phyloP scores from a whole-genome alignment of 257 asterid genomes.

The Ballota nigra region DNA sequence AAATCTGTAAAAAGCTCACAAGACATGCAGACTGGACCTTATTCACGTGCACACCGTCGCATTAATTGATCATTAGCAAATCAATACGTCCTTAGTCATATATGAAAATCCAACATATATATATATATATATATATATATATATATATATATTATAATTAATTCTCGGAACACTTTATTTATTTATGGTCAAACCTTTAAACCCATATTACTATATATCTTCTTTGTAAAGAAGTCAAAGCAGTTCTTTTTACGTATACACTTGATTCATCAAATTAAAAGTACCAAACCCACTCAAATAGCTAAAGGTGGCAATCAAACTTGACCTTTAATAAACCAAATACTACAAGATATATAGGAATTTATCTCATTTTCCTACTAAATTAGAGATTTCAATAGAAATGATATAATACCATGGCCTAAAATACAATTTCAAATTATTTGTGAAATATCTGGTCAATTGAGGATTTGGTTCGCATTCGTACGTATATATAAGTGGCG shows the following conservation, averaged over 20 bases:
- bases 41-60: constrained; percentile 19
- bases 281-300: constrained; percentile 32
- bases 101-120: constrained; percentile 10
- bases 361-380: neutral
- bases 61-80: neutral
- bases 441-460: constrained; percentile 9
- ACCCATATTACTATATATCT: neutral
- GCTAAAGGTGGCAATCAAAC: constrained; percentile 9
- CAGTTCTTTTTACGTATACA: neutral
- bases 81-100: neutral
- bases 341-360: neutral
- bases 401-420: too few relatives aligned
- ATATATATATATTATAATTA: neutral
- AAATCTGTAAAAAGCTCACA: neutral
- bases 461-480: neutral
- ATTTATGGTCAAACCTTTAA: constrained; percentile 25
- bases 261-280: constrained; percentile 2
- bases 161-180: neutral
- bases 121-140: too few relatives aligned
- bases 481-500: neutral
- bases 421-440: neutral
- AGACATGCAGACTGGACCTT: constrained; percentile 30
- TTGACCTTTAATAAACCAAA: constrained; percentile 11
- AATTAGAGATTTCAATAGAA: neutral
- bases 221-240: constrained; percentile 27